Evolutionary conservation across 192 early-diverging fungal genomes (phyloP).

Genomic region (Backusella liffmaniae): DNA sequence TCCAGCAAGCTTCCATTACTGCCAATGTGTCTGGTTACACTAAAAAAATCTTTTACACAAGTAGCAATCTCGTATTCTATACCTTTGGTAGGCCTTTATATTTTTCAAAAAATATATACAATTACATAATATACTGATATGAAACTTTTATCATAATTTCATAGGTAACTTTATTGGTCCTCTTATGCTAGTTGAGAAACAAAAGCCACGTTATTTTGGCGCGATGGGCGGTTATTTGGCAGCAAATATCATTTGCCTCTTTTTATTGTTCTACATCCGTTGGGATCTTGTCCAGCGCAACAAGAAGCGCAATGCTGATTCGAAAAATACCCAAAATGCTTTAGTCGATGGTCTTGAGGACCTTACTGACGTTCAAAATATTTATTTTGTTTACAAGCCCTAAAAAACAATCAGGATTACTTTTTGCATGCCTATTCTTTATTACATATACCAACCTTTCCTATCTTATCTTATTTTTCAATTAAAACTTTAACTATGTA

Average conservation of each 20-base stretch:
- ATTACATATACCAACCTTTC: not conserved
- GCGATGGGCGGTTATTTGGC: constrained; percentile 18
- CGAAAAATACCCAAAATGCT: not conserved
- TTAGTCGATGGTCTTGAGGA: not conserved
- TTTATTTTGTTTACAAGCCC: constrained; percentile 6
- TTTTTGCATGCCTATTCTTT: not conserved
- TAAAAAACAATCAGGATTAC: not conserved
- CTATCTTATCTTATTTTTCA: not conserved
- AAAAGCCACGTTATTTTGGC: constrained; percentile 21
- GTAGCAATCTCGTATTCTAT: constrained; percentile 2
- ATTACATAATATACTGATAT: not conserved
- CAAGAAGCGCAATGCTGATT: not conserved
- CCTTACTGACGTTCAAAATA: constrained; percentile 7
- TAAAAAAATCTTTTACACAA: constrained; percentile 27
- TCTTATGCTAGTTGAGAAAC: not conserved
- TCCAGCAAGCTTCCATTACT: constrained; percentile 1
- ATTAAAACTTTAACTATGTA: no score
- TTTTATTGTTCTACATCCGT: constrained; percentile 3
- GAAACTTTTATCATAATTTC: not conserved
- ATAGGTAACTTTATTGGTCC: constrained; percentile 24
- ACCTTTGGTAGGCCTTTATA: constrained; percentile 13
- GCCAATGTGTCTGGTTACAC: constrained; percentile 29
- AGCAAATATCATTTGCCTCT: constrained; percentile 1
- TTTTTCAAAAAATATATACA: not conserved
- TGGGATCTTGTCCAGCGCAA: constrained; percentile 8